Percentiles rank a stretch among this genome's conserved stretches.
Evolutionary conservation across 495 filamentous ascomycete species (phyloP).

Genomic region (Glarea lozoyensis): DNA sequence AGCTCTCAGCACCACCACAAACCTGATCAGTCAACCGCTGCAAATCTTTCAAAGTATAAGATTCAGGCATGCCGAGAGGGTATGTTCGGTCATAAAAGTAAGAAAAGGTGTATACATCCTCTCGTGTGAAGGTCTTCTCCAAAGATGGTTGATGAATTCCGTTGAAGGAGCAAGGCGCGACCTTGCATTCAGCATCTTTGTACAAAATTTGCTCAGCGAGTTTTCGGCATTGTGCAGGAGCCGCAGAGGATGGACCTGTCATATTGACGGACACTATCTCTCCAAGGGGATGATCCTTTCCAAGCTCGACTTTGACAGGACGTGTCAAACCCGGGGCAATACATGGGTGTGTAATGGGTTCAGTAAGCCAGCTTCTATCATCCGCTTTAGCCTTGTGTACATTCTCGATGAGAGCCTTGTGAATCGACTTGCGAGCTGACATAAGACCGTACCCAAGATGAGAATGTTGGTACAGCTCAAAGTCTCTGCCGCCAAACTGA

Average conservation of each 20-base stretch:
- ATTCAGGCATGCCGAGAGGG: conserved; percentile 90
- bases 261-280: conserved; percentile 62
- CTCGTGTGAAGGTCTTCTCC: conserved; percentile 81
- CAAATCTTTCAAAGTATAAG: conserved; percentile 82
- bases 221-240: conserved; percentile 79
- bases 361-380: conserved; percentile 41
- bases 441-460: conserved; percentile 97
- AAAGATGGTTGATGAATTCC: conserved; percentile 91
- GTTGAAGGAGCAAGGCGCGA: conserved; percentile 94
- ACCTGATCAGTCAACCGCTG: conserved; percentile 75
- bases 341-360: conserved; percentile 79
- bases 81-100: conserved; percentile 94
- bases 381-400: conserved; percentile 41
- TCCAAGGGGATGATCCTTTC: conserved; percentile 47
- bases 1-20: conserved; percentile 66
- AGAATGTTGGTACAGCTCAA: conserved; percentile 95
- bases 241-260: conserved; percentile 67
- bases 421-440: conserved; percentile 80
- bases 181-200: conserved; percentile 73
- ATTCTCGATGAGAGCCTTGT: conserved; percentile 58
- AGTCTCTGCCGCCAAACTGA: conserved; percentile 80
- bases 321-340: conserved; percentile 70
- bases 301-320: conserved; percentile 58
- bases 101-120: conserved; percentile 93
- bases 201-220: conserved; percentile 83